These are phyloP conservation scores for Xylaria polymorpha DNA, from an alignment of 2,329 filamentous ascomycete species.

Conservation along the genomic window DNA sequence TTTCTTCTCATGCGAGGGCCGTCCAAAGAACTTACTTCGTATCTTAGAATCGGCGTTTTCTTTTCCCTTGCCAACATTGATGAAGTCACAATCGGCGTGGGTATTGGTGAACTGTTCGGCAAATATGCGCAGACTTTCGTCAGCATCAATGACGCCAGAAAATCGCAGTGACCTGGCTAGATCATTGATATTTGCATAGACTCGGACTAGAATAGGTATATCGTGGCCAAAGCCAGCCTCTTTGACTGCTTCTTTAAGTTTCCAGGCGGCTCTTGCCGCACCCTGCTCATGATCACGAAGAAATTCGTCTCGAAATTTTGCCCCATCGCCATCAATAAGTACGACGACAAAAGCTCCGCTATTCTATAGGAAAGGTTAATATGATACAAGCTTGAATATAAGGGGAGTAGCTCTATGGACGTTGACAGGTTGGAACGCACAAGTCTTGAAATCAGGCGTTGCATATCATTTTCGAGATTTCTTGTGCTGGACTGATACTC, in stretches of 20 bases:
- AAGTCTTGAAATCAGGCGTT: slow-evolving; percentile 42
- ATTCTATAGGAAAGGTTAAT: slow-evolving; percentile 41
- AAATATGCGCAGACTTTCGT: slow-evolving; percentile 50
- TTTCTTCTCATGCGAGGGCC: background rate
- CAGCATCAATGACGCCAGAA: slow-evolving; percentile 49
- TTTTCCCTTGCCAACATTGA: slow-evolving; percentile 53
- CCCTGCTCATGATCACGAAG: slow-evolving; percentile 47
- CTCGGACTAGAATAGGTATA: slow-evolving; percentile 50
- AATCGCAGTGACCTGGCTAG: slow-evolving; percentile 50
- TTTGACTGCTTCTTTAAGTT: slow-evolving; percentile 50
- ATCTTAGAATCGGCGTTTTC: slow-evolving; percentile 52
- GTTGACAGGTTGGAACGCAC: slow-evolving; percentile 38
- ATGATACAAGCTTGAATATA: slow-evolving; percentile 9
- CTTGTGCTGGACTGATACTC: slow-evolving; percentile 43
- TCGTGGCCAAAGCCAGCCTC: slow-evolving; percentile 43
- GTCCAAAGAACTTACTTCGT: slow-evolving; percentile 43
- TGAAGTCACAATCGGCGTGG: slow-evolving; percentile 51
- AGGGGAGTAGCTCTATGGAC: slow-evolving; percentile 4
- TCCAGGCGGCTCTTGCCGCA: slow-evolving; percentile 48
- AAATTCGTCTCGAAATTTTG: slow-evolving; percentile 51
- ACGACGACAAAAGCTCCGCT: slow-evolving; percentile 50
- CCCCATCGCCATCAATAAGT: slow-evolving; percentile 52
- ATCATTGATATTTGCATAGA: slow-evolving; percentile 52
- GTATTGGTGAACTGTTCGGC: slow-evolving; percentile 52
- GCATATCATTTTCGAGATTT: slow-evolving; percentile 41